These are phyloP conservation scores for Berberis thunbergii DNA, from an alignment of 164 flowering plant genomes.

Conservation along the genomic window DNA sequence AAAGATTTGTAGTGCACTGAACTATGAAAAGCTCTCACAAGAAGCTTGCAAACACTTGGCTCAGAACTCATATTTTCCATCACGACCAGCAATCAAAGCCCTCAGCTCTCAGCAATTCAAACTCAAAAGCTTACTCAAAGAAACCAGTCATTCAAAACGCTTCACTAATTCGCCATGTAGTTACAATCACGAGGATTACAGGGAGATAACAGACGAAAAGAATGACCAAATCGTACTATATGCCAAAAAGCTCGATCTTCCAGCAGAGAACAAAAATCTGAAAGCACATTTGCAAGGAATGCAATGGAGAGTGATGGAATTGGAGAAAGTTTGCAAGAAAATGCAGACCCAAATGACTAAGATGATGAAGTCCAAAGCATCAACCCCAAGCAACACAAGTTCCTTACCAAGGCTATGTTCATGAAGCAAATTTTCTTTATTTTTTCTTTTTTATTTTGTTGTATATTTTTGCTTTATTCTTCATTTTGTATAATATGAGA, in stretches of 20 bases:
- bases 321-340: constrained; percentile 72
- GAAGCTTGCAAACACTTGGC: constrained; percentile 34
- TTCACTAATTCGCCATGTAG: constrained; percentile 13
- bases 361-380: constrained; percentile 20
- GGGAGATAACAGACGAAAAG: constrained; percentile 14
- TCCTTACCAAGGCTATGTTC: constrained; percentile 77
- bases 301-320: constrained; percentile 82
- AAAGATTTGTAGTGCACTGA: constrained; percentile 35
- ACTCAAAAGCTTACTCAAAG: constrained; percentile 43
- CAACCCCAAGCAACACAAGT: constrained; percentile 25
- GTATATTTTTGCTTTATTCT: neutral
- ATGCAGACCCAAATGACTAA: constrained; percentile 60
- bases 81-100: constrained; percentile 31
- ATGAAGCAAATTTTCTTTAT: constrained; percentile 20
- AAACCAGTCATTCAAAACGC: constrained; percentile 14
- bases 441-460: neutral
- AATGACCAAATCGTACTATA: constrained; percentile 43
- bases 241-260: constrained; percentile 34
- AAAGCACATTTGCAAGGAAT: constrained; percentile 65
- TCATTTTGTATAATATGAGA: neutral
- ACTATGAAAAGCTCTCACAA: constrained; percentile 49
- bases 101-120: constrained; percentile 40
- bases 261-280: constrained; percentile 44
- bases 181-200: constrained; percentile 10
- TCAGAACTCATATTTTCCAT: constrained; percentile 41